Base-by-base conservation (phyloP, 176 grass and related monocot genomes). In the Ensete ventricosum region DNA sequence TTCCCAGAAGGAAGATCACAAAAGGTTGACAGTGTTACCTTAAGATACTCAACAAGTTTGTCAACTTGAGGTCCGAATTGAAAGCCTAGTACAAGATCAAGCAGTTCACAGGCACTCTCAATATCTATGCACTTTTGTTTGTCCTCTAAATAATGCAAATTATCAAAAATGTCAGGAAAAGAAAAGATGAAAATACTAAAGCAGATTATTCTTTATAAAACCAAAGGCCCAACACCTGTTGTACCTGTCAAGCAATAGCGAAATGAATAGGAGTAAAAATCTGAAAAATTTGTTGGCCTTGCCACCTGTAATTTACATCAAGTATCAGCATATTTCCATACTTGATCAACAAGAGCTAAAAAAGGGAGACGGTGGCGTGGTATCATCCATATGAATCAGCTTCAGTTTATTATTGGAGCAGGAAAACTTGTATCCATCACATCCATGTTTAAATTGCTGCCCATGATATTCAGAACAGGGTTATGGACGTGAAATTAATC, bases 111-210 rank as follows among this genome's bases (percentile, higher is more conserved):
- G 58, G 96, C 86, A 58, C 86, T 88, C 10, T 84, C 88, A 79
- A 99, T 92, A 79, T 99, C 96, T 68, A 99, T 89, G 70, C 91
- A 99, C 79, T 99, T 99, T 76, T 89, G 92, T 74, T 95, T 99
- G 70, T 99, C 96, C 81, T 99, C 96, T 99, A 64, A 50, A 50
- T 10, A 72, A 81, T 83, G 79, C n/a, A 83, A 85, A 82, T 23
- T 48, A 64, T 80, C 23, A 73, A 83, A 0, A 77, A 84, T 80
- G 34, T 69, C 67, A 13, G 22, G 29, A 13, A 55, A 59, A 14
- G 1, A 79, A 48, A 54, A 69, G 34, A 20, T 70, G 9, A 12
- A 62, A 72, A 43, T 52, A 9, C 19, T 51, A 62, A 12, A 16
- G 73, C 2, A 50, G 34, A 29, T 66, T 54, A 73, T 9, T 19